These are phyloP conservation scores for Raffaelea arxii DNA, from an alignment of 2,329 filamentous ascomycete genomes.

Conservation along the genomic window DNA sequence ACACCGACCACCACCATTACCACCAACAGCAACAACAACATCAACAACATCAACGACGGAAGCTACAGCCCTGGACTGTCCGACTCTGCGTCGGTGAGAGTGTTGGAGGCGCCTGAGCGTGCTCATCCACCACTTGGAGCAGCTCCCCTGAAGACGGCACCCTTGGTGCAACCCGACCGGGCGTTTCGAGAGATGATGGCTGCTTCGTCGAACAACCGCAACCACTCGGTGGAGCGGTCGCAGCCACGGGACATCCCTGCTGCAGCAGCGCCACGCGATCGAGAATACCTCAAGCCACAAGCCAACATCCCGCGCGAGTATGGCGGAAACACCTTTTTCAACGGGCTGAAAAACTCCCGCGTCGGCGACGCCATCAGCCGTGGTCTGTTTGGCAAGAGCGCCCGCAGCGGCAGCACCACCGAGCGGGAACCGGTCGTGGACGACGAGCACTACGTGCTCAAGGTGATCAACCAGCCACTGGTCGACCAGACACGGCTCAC, in stretches of 20 bases:
- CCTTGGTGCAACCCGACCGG: conserved; percentile 53
- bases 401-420: conserved; percentile 59
- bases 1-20: background rate
- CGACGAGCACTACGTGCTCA: conserved; percentile 75
- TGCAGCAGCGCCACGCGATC: conserved; percentile 17
- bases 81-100: conserved; percentile 10
- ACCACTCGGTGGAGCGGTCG: conserved; percentile 63
- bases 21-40: background rate
- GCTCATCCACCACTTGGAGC: conserved; percentile 17
- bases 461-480: conserved; percentile 76
- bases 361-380: conserved; percentile 76
- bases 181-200: conserved; percentile 60
- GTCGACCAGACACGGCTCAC: conserved; percentile 86
- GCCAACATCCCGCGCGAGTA: conserved; percentile 50
- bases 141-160: conserved; percentile 50
- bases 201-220: conserved; percentile 51
- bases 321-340: conserved; percentile 56
- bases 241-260: conserved; percentile 30
- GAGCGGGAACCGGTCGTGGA: conserved; percentile 59
- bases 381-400: conserved; percentile 70
- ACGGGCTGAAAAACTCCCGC: conserved; percentile 62
- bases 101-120: conserved; percentile 25
- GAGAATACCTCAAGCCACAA: conserved; percentile 35
- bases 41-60: background rate
- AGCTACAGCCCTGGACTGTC: conserved; percentile 13